These are phyloP conservation scores for Penicillium hesseltinei DNA, from an alignment of 2,329 filamentous ascomycete genomes.

Conservation along the genomic window DNA sequence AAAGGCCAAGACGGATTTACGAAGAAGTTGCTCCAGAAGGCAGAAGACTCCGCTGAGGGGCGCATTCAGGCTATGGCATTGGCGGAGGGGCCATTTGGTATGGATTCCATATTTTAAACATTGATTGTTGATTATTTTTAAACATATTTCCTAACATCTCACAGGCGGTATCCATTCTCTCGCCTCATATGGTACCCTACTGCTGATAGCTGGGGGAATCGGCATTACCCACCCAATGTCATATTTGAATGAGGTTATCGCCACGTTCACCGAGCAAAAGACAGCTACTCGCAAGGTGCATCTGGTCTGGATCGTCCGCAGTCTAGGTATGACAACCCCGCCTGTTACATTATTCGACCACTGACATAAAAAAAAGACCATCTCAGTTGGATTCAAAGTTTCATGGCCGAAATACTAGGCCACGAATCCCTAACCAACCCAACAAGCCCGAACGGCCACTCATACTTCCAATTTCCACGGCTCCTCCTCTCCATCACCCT, in stretches of 20 bases:
- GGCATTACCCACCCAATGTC: conserved; percentile 40
- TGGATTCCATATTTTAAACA: neutral
- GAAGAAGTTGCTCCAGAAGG: conserved; percentile 31
- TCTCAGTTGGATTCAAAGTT: conserved; percentile 36
- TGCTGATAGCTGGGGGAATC: conserved; percentile 39
- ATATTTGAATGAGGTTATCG: conserved; percentile 33
- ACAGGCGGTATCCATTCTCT: conserved; percentile 33
- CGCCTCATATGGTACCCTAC: conserved; percentile 33
- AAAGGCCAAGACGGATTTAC: conserved; percentile 37
- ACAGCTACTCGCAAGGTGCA: conserved; percentile 30
- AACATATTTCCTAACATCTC: neutral
- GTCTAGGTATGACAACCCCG: conserved; percentile 23
- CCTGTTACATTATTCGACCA: neutral
- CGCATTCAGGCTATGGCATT: conserved; percentile 29
- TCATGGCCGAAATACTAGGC: conserved; percentile 32
- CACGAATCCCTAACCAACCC: conserved; percentile 27
- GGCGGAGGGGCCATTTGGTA: conserved; percentile 39
- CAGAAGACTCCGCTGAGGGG: conserved; percentile 25
- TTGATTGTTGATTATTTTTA: neutral
- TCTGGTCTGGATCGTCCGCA: conserved; percentile 36
- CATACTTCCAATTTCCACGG: conserved; percentile 26
- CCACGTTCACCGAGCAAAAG: conserved; percentile 23
- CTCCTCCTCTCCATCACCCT: conserved; percentile 32
- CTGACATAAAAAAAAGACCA: conserved; percentile 27
- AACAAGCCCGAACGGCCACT: conserved; percentile 20